Evolutionary conservation across 176 grass and related monocot genomes (phyloP).

Genomic region (Eremochloa ophiuroides): DNA sequence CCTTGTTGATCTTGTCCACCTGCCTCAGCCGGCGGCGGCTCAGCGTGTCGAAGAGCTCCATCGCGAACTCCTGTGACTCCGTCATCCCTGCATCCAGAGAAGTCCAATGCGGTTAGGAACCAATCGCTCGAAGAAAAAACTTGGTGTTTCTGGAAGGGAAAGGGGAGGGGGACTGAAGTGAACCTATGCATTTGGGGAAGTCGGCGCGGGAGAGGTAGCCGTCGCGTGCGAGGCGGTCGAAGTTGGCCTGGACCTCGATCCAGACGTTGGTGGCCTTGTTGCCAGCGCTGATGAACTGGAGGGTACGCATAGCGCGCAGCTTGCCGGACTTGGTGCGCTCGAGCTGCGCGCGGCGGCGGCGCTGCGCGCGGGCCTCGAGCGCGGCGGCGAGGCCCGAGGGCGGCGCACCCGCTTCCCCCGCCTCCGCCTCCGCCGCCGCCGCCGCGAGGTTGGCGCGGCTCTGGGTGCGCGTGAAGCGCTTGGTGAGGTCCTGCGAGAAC

Average conservation of each 20-base stretch:
- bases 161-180: not conserved
- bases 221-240: slow-evolving; percentile 60
- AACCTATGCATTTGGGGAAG: slow-evolving; percentile 93
- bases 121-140: not conserved
- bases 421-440: too few relatives aligned
- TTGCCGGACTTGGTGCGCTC: slow-evolving; percentile 62
- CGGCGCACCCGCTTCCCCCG: not conserved
- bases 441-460: slow-evolving; percentile 31
- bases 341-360: slow-evolving; percentile 41
- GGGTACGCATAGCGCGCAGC: slow-evolving; percentile 57
- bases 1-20: slow-evolving; percentile 69
- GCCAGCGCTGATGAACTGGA: slow-evolving; percentile 81
- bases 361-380: slow-evolving; percentile 59
- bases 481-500: slow-evolving; percentile 76
- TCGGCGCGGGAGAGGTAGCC: slow-evolving; percentile 60
- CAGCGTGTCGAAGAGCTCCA: slow-evolving; percentile 88
- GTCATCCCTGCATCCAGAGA: slow-evolving; percentile 52
- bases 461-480: slow-evolving; percentile 59
- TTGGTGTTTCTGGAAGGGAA: too few relatives aligned
- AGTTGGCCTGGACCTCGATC: slow-evolving; percentile 80
- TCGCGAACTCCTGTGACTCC: slow-evolving; percentile 84
- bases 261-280: slow-evolving; percentile 61
- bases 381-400: slow-evolving; percentile 51
- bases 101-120: slow-evolving; percentile 14
- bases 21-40: slow-evolving; percentile 58